Evolutionary conservation across 345 rosid genomes (phyloP).

Genomic region (Kandelia obovata): DNA sequence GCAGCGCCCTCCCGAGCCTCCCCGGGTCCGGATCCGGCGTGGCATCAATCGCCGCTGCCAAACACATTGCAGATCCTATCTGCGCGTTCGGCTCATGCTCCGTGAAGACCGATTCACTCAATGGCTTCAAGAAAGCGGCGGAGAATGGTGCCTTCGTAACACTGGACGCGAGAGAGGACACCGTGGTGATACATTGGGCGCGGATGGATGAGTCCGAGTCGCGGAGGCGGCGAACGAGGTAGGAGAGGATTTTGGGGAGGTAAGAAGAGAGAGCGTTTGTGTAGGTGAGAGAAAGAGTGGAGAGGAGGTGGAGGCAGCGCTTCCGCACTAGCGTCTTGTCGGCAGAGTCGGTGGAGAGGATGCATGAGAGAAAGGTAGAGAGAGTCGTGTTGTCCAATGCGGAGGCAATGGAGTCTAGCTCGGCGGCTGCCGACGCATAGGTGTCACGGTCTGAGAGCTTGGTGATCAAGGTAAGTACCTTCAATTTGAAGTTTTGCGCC

Average conservation of each 20-base stretch:
- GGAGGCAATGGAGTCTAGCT: constrained; percentile 66
- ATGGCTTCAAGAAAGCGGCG: constrained; percentile 59
- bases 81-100: constrained; percentile 81
- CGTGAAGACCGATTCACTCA: constrained; percentile 75
- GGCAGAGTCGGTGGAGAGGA: constrained; percentile 64
- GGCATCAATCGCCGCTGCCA: constrained; percentile 76
- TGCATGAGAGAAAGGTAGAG: constrained; percentile 59
- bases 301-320: constrained; percentile 64
- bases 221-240: constrained; percentile 65
- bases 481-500: constrained; percentile 56
- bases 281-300: constrained; percentile 52
- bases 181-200: constrained; percentile 59
- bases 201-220: constrained; percentile 77
- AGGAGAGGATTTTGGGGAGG: constrained; percentile 64
- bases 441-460: constrained; percentile 93
- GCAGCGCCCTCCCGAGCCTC: constrained; percentile 39
- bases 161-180: constrained; percentile 56
- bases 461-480: constrained; percentile 45
- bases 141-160: constrained; percentile 52
- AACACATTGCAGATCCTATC: constrained; percentile 76
- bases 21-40: constrained; percentile 67
- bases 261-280: constrained; percentile 53
- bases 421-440: constrained; percentile 56
- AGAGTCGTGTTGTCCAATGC: constrained; percentile 53
- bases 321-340: constrained; percentile 70